Conservation (phyloP, 768 basidiomycete genomes). For the Boletus rufocinnamomeus region DNA sequence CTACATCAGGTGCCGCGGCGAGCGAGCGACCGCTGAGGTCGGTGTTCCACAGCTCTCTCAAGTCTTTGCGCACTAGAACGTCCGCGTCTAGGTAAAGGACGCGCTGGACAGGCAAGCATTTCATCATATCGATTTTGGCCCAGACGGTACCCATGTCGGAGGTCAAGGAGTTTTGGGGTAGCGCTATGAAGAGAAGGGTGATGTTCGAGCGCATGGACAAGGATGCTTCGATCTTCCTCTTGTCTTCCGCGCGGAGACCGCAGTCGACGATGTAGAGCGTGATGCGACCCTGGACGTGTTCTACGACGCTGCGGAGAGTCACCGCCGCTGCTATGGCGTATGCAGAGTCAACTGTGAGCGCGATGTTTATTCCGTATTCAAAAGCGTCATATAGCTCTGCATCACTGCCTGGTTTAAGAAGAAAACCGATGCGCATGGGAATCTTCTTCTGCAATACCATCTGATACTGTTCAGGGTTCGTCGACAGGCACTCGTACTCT, state of each 20-base stretch:
- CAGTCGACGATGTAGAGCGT: conserved; percentile 54
- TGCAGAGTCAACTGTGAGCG: conserved; percentile 41
- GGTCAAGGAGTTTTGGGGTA: conserved; percentile 36
- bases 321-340: conserved; percentile 54
- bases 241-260: conserved; percentile 42
- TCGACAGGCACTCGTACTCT: conserved; percentile 46
- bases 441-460: conserved; percentile 52
- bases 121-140: conserved; percentile 54
- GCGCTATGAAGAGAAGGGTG: conserved; percentile 46
- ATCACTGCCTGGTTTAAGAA: conserved; percentile 13
- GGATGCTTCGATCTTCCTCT: conserved; percentile 33
- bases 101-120: conserved; percentile 49
- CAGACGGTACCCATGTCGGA: conserved; percentile 38
- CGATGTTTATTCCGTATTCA: conserved; percentile 52
- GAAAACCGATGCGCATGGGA: conserved; percentile 57
- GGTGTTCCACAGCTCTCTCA: conserved; percentile 46
- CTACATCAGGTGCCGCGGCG: conserved; percentile 51
- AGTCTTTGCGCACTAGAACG: conserved; percentile 43
- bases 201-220: conserved; percentile 30
- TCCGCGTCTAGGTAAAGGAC: conserved; percentile 58
- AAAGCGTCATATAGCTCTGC: conserved; percentile 26
- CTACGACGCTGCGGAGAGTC: conserved; percentile 43
- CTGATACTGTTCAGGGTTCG: conserved; percentile 44
- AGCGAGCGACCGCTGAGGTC: conserved; percentile 45
- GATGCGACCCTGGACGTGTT: conserved; percentile 40